Percentiles rank a stretch among this genome's conserved stretches.
Evolutionary conservation across 2,329 filamentous ascomycete genomes (phyloP).

Genomic region (Ophiostoma australiae): DNA sequence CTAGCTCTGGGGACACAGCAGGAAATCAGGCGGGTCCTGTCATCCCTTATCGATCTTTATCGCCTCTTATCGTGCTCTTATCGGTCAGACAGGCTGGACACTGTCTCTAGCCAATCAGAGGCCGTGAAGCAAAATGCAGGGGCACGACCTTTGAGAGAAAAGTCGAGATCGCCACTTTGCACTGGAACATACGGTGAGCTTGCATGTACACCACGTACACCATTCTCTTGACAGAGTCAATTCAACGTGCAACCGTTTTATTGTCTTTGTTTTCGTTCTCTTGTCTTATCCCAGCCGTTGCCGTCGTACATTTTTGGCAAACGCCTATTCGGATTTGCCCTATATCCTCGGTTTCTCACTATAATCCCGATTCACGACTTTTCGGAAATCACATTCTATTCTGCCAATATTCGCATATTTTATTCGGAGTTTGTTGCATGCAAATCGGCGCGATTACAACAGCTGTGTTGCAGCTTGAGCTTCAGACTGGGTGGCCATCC

Average conservation of each 20-base stretch:
- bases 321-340: not conserved
- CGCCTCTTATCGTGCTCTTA: not conserved
- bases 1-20: constrained; percentile 14
- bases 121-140: not conserved
- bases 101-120: not conserved
- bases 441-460: not conserved
- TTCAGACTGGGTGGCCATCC: not conserved
- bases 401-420: not conserved
- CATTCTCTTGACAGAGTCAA: not conserved
- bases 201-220: not conserved
- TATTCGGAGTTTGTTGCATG: not conserved
- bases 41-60: not conserved
- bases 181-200: not conserved
- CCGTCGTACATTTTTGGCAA: not conserved
- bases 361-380: not conserved
- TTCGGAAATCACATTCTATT: not conserved
- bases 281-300: not conserved
- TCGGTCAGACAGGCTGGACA: not conserved
- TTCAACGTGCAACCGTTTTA: not conserved
- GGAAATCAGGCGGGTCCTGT: constrained; percentile 9
- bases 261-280: not conserved
- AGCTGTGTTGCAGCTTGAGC: not conserved
- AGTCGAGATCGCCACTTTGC: no score
- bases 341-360: not conserved
- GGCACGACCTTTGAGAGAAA: not conserved